Conservation (phyloP, 176 grass and related monocot genomes). For the Carex littledalei region DNA sequence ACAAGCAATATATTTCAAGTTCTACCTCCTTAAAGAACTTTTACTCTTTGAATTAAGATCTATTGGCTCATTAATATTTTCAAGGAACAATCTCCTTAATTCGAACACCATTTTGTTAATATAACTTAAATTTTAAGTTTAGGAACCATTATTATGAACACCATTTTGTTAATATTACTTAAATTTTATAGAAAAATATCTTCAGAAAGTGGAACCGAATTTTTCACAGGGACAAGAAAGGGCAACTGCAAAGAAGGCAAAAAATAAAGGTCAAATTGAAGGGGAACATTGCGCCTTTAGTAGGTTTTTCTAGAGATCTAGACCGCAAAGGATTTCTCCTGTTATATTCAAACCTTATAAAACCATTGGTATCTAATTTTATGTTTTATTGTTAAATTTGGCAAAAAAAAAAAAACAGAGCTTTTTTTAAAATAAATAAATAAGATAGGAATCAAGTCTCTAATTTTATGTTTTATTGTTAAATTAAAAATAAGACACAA, state of each 20-base stretch:
- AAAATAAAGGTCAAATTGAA: neutral
- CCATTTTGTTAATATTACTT: neutral
- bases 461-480: no score
- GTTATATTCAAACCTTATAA: neutral
- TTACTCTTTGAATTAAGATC: no score
- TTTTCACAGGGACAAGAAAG: neutral
- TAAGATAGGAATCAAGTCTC: no score
- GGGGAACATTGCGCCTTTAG: neutral
- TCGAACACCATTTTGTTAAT: neutral
- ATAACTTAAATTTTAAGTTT: neutral
- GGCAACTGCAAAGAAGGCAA: neutral
- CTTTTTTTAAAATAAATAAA: no score
- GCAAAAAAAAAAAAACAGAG: no score
- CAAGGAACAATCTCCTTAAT: no score
- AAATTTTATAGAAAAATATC: neutral
- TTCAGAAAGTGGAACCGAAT: conserved; percentile 1
- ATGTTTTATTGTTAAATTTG: no score
- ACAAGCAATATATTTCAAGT: no score
- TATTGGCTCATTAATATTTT: no score
- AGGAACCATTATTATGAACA: neutral
- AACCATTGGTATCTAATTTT: neutral
- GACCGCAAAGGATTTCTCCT: neutral
- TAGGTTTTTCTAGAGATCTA: conserved; percentile 1
- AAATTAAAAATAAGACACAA: no score
- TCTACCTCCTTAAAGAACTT: no score